Percentiles rank a stretch among this genome's conserved stretches.
Evolutionary conservation across 345 rosid genomes (phyloP).

Genomic region (Salix caprea): DNA sequence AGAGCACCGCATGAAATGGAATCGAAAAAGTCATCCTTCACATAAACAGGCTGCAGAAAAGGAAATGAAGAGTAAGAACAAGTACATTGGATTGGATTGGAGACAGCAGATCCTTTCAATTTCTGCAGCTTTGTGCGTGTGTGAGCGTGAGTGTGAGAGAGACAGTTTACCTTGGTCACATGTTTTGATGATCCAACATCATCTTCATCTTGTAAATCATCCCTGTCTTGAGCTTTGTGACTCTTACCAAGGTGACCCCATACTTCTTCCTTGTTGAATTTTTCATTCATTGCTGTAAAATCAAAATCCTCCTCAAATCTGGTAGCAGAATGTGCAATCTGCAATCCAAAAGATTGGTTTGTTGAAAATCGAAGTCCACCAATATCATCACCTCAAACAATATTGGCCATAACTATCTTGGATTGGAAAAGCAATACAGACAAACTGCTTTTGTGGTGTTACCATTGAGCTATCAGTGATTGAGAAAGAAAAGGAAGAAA

Average conservation of each 20-base stretch:
- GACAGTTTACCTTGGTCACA: slow-evolving; percentile 11
- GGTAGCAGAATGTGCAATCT: slow-evolving; percentile 14
- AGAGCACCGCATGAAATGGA: slow-evolving; percentile 26
- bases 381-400: neutral
- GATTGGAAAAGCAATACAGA: neutral
- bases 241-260: slow-evolving; percentile 40
- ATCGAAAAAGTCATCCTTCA: slow-evolving; percentile 43
- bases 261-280: slow-evolving; percentile 39
- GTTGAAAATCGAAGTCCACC: neutral
- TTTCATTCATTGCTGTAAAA: slow-evolving; percentile 43
- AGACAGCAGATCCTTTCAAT: neutral
- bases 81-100: neutral
- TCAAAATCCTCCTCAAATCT: slow-evolving; percentile 37
- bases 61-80: neutral
- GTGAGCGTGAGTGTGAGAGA: neutral
- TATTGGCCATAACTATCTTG: neutral
- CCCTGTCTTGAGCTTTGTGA: slow-evolving; percentile 14
- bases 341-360: neutral
- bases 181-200: neutral
- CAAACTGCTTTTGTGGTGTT: neutral
- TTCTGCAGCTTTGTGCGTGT: no score
- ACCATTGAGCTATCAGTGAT: neutral
- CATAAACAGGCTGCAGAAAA: slow-evolving; percentile 28
- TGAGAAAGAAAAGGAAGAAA: neutral
- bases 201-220: slow-evolving; percentile 4